Evolutionary conservation across 306 rosid genomes (phyloP).

Genomic region (Malus asiatica): DNA sequence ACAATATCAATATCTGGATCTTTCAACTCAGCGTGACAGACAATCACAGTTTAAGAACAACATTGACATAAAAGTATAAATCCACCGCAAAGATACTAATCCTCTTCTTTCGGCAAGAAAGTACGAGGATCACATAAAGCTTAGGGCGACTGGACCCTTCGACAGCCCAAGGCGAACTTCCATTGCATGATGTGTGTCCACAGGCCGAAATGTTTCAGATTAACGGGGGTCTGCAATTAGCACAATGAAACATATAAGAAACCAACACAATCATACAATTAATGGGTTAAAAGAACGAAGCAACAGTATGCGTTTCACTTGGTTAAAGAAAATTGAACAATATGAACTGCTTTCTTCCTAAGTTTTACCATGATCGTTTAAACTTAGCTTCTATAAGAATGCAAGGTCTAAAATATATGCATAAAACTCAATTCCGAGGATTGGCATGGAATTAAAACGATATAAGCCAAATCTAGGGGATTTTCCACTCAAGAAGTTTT

Average conservation of each 20-base stretch:
- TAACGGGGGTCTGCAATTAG: slow-evolving; percentile 72
- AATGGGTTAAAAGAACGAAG: not conserved
- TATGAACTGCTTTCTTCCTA: not conserved
- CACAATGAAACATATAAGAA: not conserved
- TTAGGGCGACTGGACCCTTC: slow-evolving; percentile 83
- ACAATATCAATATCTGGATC: not conserved
- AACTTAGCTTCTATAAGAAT: not conserved
- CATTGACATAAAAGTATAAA: not conserved
- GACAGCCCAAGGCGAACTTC: slow-evolving; percentile 87
- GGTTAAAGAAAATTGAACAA: not conserved
- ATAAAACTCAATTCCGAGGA: not conserved
- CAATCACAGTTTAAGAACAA: not conserved
- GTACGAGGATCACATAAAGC: slow-evolving; percentile 34
- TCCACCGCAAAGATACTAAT: not conserved
- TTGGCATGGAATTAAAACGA: too few species aligned
- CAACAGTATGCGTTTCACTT: not conserved
- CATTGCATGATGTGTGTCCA: slow-evolving; percentile 86
- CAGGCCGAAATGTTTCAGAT: slow-evolving; percentile 65
- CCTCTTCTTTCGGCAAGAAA: not conserved
- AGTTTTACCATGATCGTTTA: not conserved
- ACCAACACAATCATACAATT: not conserved
- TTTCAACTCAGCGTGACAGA: not conserved
- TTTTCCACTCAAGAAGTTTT: not conserved
- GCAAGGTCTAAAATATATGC: not conserved
- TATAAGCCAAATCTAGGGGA: not conserved